Base-by-base conservation (phyloP, 768 basidiomycete species). In the Phanerodontia chrysosporium region DNA sequence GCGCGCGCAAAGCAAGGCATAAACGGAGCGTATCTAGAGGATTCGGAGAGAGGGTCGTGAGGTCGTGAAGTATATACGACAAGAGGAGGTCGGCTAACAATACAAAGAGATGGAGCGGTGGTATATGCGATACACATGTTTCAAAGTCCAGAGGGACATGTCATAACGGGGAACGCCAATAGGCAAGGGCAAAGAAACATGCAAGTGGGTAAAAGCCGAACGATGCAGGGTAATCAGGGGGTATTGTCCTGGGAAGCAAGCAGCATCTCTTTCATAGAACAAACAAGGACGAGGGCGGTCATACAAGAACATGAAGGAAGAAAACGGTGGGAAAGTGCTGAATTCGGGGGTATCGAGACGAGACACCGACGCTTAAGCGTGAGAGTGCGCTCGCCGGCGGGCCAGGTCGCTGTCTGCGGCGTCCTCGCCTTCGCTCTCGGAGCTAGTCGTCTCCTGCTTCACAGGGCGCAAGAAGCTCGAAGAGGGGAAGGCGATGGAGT, bases 381-480 rank as follows among this genome's bases (percentile, higher is more conserved):
- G 57, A 51, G 60, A 61, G n/a, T 53, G 52, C 9, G 36, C 52
- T 39, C 52, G 32, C 35, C 52, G 52, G 32, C 35, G 52, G 22
- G 52, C 32, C 21, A 32, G 51, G 16, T 28, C 28, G 39, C 39
- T 18, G 56, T 67, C 65, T 16, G 61, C 64, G 48, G 64, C 76
- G 29, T 72, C 76, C 58, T 82, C 73, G 21, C 79, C 81, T 63
- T 90, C 89, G 67, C 86, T 85, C 75, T 90, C 89, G 7, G 78
- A 79, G 68, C 87, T 85, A 63, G 83, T 73, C 66, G 83, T 80
- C 56, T 88, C 78, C 44, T 80, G 74, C 65, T 85, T 80, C 68
- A 86, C 80, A 51, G 80, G 59, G 13, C 76, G 74, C 49, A 76
- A 67, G 7, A 74, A 71, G 30, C 70, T 65, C 42, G 66, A 67